phyloP scores from a whole-genome alignment of 2,329 filamentous ascomycete species.

The Pyricularia pennisetigena region DNA sequence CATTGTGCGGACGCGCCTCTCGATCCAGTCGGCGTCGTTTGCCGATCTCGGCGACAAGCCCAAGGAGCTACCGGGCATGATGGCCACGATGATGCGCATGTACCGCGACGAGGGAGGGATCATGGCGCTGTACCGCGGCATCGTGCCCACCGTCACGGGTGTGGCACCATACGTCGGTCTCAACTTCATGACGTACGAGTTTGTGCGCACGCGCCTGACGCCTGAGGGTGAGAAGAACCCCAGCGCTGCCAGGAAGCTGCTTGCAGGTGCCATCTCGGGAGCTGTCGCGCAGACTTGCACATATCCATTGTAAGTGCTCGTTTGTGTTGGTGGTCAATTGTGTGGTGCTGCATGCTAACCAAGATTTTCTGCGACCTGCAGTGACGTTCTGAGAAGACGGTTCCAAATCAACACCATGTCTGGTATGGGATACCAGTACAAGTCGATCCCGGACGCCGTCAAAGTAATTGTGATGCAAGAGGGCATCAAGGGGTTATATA shows the following conservation, averaged over 20 bases:
- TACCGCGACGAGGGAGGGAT: conserved; percentile 86
- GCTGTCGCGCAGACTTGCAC: conserved; percentile 96
- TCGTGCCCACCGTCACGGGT: conserved; percentile 86
- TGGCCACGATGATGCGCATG: conserved; percentile 70
- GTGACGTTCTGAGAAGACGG: conserved; percentile 81
- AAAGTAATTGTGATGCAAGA: conserved; percentile 74
- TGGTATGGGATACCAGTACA: conserved; percentile 95
- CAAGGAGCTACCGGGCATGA: conserved; percentile 81
- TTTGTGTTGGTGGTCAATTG: background rate
- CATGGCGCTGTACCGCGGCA: conserved; percentile 81
- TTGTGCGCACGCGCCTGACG: conserved; percentile 73
- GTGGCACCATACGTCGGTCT: conserved; percentile 93
- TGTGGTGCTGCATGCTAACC: background rate
- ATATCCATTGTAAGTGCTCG: conserved; percentile 82
- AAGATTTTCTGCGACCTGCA: conserved; percentile 21
- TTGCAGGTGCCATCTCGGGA: conserved; percentile 87
- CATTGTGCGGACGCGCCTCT: conserved; percentile 90
- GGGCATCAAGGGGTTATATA: conserved; percentile 80
- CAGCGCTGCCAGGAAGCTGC: conserved; percentile 66
- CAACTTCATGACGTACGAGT: conserved; percentile 98
- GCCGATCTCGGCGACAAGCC: conserved; percentile 57
- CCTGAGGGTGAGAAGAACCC: conserved; percentile 82
- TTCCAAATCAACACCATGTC: conserved; percentile 99
- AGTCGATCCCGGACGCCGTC: conserved; percentile 74
- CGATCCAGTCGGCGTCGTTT: conserved; percentile 97